Base-by-base conservation (phyloP, 2,329 filamentous ascomycete species). In the Fusarium chuoi region DNA sequence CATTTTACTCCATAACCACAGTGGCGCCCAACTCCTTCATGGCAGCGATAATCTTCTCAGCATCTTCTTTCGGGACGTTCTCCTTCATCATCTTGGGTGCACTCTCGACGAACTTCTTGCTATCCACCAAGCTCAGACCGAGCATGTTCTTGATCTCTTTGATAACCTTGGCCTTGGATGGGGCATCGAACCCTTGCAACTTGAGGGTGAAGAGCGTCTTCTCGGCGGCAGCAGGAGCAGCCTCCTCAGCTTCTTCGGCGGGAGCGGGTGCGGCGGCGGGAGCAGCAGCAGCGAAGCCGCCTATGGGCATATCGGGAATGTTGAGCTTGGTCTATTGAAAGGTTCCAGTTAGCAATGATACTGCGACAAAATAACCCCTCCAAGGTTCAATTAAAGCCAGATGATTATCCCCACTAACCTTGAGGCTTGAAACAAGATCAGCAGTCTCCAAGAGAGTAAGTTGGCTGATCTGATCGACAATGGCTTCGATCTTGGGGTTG, bases 71-170 rank as follows among this genome's bases (percentile, higher is more conserved):
- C 74, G 96, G 93, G 77, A 99, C 95, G 58, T 93, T 95, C 87
- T 99, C 96, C 92, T 98, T 98, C 94, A 99, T 94, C 84, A 94
- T 87, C 92, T 99, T 99, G 75, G 96, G 96, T 78, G 94, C 95
- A 82, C 94, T 94, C 89, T 99, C 96, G 76, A 99, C 96, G 81
- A 99, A 99, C 89, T 99, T 99, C 93, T 99, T 99, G 87, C 94
- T 97, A 85, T 99, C 96, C 78, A 99, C 97, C 87, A 99, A 89
- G 83, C 94, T 97, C 82, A 99, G 86, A 48, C 96, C 96, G 70
- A 99, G 88, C 90, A 99, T 89, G 81, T 91, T 92, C 91, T 99
- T 99, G 87, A 99, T 90, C 88, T 99, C 96, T 90, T 99, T 99
- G 89, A 99, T 99, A 80, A 99, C 88, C 93, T 99, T 99, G 80